These are phyloP conservation scores for Pseudofabraea citricarpa DNA, from an alignment of 2,329 filamentous ascomycete species.

Conservation along the genomic window DNA sequence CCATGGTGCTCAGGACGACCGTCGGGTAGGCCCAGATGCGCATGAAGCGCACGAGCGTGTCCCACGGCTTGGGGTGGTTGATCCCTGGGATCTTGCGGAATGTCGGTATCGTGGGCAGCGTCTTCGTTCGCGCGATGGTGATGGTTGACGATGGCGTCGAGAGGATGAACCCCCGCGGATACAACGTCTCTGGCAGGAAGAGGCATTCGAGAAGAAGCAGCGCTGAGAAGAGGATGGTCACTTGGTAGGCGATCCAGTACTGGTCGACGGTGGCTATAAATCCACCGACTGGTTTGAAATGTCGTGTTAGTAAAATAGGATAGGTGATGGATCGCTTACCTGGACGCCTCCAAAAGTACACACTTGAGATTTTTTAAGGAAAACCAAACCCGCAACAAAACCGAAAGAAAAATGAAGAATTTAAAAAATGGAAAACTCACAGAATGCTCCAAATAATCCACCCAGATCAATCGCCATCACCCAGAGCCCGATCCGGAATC, in stretches of 20 bases:
- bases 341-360: too few species aligned
- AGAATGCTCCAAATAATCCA: conserved; percentile 41
- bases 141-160: background rate
- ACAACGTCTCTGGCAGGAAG: conserved; percentile 51
- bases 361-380: too few species aligned
- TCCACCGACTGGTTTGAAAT: conserved; percentile 41
- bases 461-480: conserved; percentile 51
- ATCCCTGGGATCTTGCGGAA: conserved; percentile 42
- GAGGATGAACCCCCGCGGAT: conserved; percentile 34
- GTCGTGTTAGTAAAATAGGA: background rate
- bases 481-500: conserved; percentile 51
- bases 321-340: too few species aligned
- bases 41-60: conserved; percentile 39
- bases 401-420: background rate
- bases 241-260: conserved; percentile 50
- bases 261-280: conserved; percentile 43
- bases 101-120: conserved; percentile 30
- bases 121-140: conserved; percentile 9
- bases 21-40: conserved; percentile 41
- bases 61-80: conserved; percentile 44
- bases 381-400: background rate
- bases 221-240: conserved; percentile 45
- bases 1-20: conserved; percentile 39
- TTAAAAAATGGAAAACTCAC: conserved; percentile 24
- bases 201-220: conserved; percentile 42